Base-by-base conservation (phyloP, 495 filamentous ascomycete species). In the Lasiosphaeria hispida region DNA sequence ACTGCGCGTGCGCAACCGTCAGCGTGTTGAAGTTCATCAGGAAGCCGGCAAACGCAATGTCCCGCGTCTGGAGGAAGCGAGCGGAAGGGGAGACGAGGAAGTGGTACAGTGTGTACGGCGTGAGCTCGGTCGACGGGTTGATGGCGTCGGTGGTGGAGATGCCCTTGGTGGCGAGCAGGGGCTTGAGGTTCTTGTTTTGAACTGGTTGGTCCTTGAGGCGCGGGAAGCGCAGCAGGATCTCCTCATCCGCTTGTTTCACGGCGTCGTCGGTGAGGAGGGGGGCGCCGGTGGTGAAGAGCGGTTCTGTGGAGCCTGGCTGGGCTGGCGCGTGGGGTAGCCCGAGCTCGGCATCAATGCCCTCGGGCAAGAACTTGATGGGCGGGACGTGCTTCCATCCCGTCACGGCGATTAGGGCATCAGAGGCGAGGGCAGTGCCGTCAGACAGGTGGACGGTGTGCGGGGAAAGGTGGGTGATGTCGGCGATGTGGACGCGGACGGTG, bases 351-450 rank as follows among this genome's bases (percentile, higher is more conserved):
- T 80, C 77, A 37, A 78, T 75, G 3, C 75, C 83, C 45, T 77
- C 77, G 0, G 87, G 84, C 0, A 84, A 65, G 68, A 91, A 87
- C 38, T 81, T 80, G 54, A 92, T 77, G 6, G 80, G 77, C 1
- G 87, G 82, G 1, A 75, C 76, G 45, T 83, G 79, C 62, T 84
- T 82, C 84, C 88, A 91, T 18, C 86, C 87, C 0, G 85, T 91
- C 33, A 79, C 79, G 63, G 82, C 87, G 58, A 90, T 79, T n/a
- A 95, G 71, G 5, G 79, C 78, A 47, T 89, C 88, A 1, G 83
- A 79, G 5, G 74, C 60, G 8, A 91, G 68, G 3, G 70, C 65
- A 13, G 80, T 76, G 13, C 83, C 83, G 39, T 81, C 76, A 17
- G 73, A 76, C 17, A 91, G 75, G 57, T 83, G 77, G 1, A 91